Evolutionary conservation across 2,329 filamentous ascomycete species (phyloP).

Genomic region (Verticillium alfalfae): DNA sequence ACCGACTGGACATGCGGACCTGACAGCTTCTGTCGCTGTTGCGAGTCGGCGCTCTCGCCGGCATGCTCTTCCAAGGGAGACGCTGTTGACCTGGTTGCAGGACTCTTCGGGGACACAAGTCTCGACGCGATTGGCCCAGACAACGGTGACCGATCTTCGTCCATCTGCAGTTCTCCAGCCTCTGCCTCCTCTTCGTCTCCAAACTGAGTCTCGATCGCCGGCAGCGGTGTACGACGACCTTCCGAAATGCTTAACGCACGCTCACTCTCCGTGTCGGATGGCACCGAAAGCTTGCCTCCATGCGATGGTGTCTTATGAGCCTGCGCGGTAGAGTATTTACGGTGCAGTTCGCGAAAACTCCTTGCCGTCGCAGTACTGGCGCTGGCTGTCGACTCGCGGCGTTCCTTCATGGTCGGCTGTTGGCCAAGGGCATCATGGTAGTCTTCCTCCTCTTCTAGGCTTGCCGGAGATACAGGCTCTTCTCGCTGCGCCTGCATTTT

Average conservation of each 20-base stretch:
- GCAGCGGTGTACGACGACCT: constrained; percentile 49
- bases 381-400: constrained; percentile 58
- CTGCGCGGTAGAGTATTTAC: constrained; percentile 52
- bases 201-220: constrained; percentile 40
- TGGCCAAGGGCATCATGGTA: constrained; percentile 46
- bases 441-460: constrained; percentile 28
- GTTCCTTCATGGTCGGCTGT: constrained; percentile 35
- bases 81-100: not conserved
- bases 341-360: constrained; percentile 59
- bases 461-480: constrained; percentile 30
- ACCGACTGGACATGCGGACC: constrained; percentile 23
- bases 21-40: constrained; percentile 16
- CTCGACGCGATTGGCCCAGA: not conserved
- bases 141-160: not conserved
- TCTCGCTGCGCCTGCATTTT: constrained; percentile 46
- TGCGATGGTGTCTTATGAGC: constrained; percentile 33
- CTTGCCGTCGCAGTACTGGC: constrained; percentile 61
- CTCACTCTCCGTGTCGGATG: constrained; percentile 56
- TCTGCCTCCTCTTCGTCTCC: constrained; percentile 12
- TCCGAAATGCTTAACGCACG: constrained; percentile 56
- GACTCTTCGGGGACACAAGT: not conserved
- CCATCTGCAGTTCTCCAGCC: not conserved
- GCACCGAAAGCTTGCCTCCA: constrained; percentile 36
- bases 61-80: constrained; percentile 5
- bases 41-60: constrained; percentile 18